Evolutionary conservation across 768 basidiomycete genomes (phyloP), one percentile per base, ranked within the genome.

Genomic region (Gloeopeniophorella convolvens): DNA sequence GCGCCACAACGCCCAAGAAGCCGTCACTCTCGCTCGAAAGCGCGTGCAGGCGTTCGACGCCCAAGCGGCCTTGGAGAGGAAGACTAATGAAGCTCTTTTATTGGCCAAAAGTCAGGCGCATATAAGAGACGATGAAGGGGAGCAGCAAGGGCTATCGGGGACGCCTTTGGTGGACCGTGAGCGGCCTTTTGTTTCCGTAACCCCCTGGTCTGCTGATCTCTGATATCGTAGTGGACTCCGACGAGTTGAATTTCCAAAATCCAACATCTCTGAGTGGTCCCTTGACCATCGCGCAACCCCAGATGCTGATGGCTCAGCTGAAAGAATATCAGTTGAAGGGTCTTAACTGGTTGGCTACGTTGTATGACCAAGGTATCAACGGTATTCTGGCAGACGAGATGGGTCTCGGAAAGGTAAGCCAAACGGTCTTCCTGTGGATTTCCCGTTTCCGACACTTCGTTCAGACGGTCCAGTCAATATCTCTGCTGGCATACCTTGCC

Each of bases 271-370:
- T 94, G 57, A 87, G 77, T 39, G 92, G 90, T 8, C 80, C 82
- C 8, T 68, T 93, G 57, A 89, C 86, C 4, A 85, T 98, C 59
- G 78, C 79, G 16, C 96, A 99, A 62, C 96, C 96, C 6, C 82
- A 82, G 66, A 95, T 98, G 89, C 73, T 99, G 55, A 91, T 92
- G 79, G 92, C 93, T 7, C 89, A 91, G 58, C 71, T 99, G 46
- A 99, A 99, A 68, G 96, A 99, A 66, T 99, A 98, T 65, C 96
- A 99, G 65, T 68, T 99, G 49, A 98, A 98, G 62, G 96, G 96
- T 55, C 75, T 99, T 28, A 98, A 96, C 57, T 99, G 96, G 96
- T 73, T 99, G 21, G 96, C 85, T 15, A 96, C 94, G 13, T 72
- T 99, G 18, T 99, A 98, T 62, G 96, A 98, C 65, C 95, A 98